Evolutionary conservation across 169 alveolate species (phyloP).

Genomic region (Hepatocystis sp.): DNA sequence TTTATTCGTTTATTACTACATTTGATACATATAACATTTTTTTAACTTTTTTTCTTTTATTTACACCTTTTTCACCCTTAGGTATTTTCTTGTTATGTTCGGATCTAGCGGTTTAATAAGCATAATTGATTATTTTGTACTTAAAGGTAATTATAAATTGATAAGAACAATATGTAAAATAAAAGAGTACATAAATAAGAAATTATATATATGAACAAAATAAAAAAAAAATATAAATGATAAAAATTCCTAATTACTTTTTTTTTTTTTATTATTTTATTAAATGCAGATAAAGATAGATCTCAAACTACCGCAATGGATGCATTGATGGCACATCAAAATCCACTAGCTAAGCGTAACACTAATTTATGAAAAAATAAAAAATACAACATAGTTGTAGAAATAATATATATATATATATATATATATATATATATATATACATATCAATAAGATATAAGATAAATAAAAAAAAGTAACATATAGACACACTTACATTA

Average conservation of each 20-base stretch:
- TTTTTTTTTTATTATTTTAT: conserved; percentile 8
- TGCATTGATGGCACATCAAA: conserved; percentile 41
- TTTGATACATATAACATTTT: too few species aligned
- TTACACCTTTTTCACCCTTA: not conserved
- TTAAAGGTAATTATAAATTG: conserved; percentile 45
- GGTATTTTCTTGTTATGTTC: conserved; percentile 77
- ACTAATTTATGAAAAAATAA: not conserved
- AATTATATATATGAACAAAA: not conserved
- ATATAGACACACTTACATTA: too few species aligned
- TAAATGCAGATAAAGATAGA: conserved; percentile 56
- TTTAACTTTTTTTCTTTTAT: not conserved
- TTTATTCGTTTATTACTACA: conserved; percentile 32
- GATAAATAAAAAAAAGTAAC: too few species aligned
- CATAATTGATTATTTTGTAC: conserved; percentile 69
- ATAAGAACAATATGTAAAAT: conserved; percentile 2
- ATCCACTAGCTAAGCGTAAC: conserved; percentile 68
- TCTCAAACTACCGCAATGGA: conserved; percentile 49
- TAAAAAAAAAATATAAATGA: conserved; percentile 1
- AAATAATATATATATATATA: not conserved
- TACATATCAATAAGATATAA: not conserved
- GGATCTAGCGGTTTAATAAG: conserved; percentile 69
- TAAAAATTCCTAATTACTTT: not conserved
- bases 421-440: not conserved
- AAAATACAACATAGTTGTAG: not conserved
- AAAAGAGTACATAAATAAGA: not conserved